Evolutionary conservation across 2,329 filamentous ascomycete species (phyloP), one percentile per base, ranked within the genome.

Genomic region (Arthrobotrys sphaeroides): DNA sequence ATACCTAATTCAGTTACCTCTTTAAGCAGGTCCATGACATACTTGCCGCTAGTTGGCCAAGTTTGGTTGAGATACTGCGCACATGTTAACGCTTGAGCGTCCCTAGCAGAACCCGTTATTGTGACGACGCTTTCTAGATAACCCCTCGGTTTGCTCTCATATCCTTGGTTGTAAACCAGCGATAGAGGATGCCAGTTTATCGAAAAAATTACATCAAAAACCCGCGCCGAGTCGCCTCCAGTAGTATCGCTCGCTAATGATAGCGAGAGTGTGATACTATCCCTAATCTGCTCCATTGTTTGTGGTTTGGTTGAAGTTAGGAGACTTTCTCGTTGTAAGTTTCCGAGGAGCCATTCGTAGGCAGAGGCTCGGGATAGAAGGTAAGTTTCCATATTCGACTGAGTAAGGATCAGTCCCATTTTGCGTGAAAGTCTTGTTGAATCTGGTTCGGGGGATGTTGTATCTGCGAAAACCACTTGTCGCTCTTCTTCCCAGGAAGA

Each of bases 51-150:
- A 1, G 26, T n/a, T 12, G 77, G 79, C 77, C 79, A 79, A 28
- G 77, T 79, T 40, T 80, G 78, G 38, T 49, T 26, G 2, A 81
- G 36, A 55, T 80, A 80, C 40, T 78, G 51, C 2, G 26, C 51
- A 16, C 70, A 78, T 13, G 79, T 79, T 22, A 79, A 24, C 24
- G 80, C 80, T 55, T 81, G 80, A 7, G 78, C 79, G 40, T 75
- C 66, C 4, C 16, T 55, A 7, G 1, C 10, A 1, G 79, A 76
- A 2, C 80, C 78, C 36, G 77, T 79, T 6, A 81, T 36, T 20
- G 77, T 78, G 24, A 78, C 72, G 26, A 36, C 74, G 20, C 18
- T 72, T 12, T 60, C 57, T 2, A 78, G n/a, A 0, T 38, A 75
- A 18, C 73, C 53, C n/a, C 16, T 22, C 3, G 42, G 33, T 4